phyloP scores from a whole-genome alignment of 805 yeast genomes.

The Candida rishiriensis region DNA sequence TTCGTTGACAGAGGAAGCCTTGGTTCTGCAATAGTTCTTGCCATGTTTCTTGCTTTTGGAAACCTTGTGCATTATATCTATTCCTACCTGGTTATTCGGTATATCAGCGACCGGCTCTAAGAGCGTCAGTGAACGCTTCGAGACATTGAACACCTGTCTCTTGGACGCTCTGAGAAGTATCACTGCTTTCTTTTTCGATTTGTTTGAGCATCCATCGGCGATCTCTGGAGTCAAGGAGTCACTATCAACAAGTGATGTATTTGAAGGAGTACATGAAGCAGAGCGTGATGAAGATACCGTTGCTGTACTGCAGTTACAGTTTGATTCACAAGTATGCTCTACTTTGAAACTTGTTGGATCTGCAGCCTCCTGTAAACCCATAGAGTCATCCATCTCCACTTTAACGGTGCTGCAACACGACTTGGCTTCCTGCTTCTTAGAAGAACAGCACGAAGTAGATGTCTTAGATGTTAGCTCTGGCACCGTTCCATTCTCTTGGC shows the following conservation, averaged over 20 bases:
- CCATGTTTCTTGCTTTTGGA: constrained; percentile 19
- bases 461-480: not conserved
- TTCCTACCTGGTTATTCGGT: constrained; percentile 29
- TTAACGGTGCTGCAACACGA: constrained; percentile 4
- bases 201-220: constrained; percentile 3
- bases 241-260: not conserved
- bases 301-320: too few species aligned
- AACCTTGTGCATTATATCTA: constrained; percentile 24
- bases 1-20: not conserved
- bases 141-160: constrained; percentile 33
- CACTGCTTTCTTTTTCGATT: constrained; percentile 18
- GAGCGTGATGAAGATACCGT: too few species aligned
- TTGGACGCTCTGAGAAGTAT: constrained; percentile 31
- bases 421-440: not conserved
- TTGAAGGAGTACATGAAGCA: not conserved
- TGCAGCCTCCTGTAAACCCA: too few species aligned
- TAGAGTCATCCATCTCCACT: not conserved
- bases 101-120: constrained; percentile 31
- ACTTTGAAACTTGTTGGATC: too few species aligned
- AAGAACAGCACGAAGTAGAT: too few species aligned
- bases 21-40: constrained; percentile 9
- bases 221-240: not conserved
- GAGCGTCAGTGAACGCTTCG: constrained; percentile 29
- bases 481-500: not conserved
- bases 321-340: too few species aligned